Percentiles rank a stretch among this genome's conserved stretches.
Conservation (phyloP, 164 flowering plant genomes). For the Kingdonia uniflora region DNA sequence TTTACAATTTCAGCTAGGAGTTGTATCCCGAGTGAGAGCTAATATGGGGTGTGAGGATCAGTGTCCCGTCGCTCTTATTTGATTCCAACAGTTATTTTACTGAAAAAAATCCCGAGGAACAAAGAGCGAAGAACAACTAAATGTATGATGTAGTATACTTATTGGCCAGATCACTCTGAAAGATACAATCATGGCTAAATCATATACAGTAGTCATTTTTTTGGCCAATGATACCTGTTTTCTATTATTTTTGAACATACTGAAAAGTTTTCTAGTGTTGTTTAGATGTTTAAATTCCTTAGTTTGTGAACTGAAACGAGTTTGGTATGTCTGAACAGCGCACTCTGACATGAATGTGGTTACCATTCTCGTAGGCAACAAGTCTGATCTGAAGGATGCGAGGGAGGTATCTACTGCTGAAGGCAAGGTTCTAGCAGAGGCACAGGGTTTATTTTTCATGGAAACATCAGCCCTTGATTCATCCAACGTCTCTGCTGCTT, state of each 20-base stretch:
- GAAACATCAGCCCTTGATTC: constrained; percentile 78
- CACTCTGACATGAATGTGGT: constrained; percentile 80
- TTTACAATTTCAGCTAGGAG: background rate
- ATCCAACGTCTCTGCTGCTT: constrained; percentile 55
- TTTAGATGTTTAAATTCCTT: background rate
- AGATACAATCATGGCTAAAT: background rate
- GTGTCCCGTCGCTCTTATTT: too few species aligned
- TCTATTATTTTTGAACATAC: background rate
- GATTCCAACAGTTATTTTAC: too few species aligned
- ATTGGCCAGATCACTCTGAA: background rate
- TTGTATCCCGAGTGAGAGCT: too few species aligned
- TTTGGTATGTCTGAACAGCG: constrained; percentile 28
- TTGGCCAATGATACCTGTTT: background rate
- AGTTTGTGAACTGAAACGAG: background rate
- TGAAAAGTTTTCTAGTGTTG: background rate
- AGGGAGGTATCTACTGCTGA: constrained; percentile 56
- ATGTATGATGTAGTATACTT: background rate
- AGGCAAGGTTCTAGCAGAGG: constrained; percentile 62
- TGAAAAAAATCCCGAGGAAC: too few species aligned
- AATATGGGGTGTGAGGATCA: too few species aligned
- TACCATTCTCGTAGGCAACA: constrained; percentile 72
- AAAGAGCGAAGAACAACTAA: too few species aligned
- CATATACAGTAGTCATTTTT: background rate
- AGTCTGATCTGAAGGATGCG: constrained; percentile 59
- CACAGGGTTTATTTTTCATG: constrained; percentile 64